Conservation (phyloP, 2,329 filamentous ascomycete genomes). For the Diaporthe citri region DNA sequence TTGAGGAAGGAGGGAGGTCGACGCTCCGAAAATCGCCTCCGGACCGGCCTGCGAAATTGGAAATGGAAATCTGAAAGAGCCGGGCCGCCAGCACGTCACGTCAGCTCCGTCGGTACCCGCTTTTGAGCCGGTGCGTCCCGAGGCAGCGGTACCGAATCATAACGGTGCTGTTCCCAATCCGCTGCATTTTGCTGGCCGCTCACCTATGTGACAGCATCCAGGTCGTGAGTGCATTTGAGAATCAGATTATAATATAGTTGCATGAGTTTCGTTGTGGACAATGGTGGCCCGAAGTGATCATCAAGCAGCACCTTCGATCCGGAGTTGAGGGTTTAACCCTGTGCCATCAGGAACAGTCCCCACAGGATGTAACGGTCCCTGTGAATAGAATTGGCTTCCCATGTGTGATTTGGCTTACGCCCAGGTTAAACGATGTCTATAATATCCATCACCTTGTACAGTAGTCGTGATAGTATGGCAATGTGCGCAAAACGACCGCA, state of each 20-base stretch:
- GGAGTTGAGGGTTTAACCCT: slow-evolving; percentile 24
- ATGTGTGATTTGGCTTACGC: not conserved
- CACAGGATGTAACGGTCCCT: not conserved
- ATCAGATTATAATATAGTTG: no score
- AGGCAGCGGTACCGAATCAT: slow-evolving; percentile 30
- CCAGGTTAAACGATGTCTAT: not conserved
- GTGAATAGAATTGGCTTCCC: not conserved
- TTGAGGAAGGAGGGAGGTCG: not conserved
- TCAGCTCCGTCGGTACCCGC: slow-evolving; percentile 37
- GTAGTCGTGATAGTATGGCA: no score
- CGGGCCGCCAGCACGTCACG: slow-evolving; percentile 34
- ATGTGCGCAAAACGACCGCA: not conserved
- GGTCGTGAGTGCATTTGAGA: not conserved
- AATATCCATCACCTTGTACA: not conserved
- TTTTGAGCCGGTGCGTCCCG: slow-evolving; percentile 25
- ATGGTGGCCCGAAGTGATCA: not conserved
- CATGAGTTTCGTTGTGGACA: not conserved
- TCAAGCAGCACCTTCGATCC: not conserved
- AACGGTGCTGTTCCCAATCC: slow-evolving; percentile 11
- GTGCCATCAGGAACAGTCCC: not conserved
- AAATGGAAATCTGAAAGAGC: slow-evolving; percentile 9
- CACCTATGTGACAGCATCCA: not conserved
- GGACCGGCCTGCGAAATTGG: slow-evolving; percentile 37
- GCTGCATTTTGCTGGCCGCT: not conserved
- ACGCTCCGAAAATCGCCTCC: slow-evolving; percentile 31